phyloP scores from a whole-genome alignment of 73 alveolate genomes.

The Stentor roeselii region DNA sequence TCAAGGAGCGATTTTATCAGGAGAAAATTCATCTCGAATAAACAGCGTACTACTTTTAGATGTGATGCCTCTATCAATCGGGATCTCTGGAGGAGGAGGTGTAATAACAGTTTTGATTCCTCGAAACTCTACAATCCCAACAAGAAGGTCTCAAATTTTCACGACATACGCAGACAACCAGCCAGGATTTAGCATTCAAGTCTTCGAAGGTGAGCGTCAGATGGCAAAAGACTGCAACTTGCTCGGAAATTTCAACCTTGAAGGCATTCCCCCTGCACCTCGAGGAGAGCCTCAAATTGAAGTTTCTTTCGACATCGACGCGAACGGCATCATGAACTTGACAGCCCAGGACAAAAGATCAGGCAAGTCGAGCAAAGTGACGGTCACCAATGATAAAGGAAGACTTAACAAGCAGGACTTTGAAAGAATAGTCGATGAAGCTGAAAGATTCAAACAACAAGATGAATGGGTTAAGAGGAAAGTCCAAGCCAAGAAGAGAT shows the following conservation, averaged over 20 bases:
- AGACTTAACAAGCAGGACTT: constrained; percentile 77
- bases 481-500: constrained; percentile 85
- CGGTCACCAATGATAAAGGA: constrained; percentile 96
- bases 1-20: constrained; percentile 69
- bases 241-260: constrained; percentile 94
- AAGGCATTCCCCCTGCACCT: constrained; percentile 94
- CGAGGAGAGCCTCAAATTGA: constrained; percentile 94
- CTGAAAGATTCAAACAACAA: constrained; percentile 86
- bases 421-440: constrained; percentile 76
- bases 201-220: constrained; percentile 98
- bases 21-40: constrained; percentile 47
- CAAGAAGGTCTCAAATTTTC: constrained; percentile 83
- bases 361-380: constrained; percentile 75
- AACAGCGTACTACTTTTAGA: constrained; percentile 43
- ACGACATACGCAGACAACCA: constrained; percentile 98
- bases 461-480: constrained; percentile 72
- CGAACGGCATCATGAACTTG: constrained; percentile 81
- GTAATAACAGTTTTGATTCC: constrained; percentile 96
- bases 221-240: constrained; percentile 92
- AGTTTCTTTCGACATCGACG: constrained; percentile 88
- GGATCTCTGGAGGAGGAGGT: constrained; percentile 98
- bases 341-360: constrained; percentile 76
- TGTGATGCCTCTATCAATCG: constrained; percentile 92
- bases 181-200: constrained; percentile 91
- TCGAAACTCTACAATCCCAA: constrained; percentile 95